Evolutionary conservation across 805 yeast genomes (phyloP).

Genomic region (Candida fluviatilis): DNA sequence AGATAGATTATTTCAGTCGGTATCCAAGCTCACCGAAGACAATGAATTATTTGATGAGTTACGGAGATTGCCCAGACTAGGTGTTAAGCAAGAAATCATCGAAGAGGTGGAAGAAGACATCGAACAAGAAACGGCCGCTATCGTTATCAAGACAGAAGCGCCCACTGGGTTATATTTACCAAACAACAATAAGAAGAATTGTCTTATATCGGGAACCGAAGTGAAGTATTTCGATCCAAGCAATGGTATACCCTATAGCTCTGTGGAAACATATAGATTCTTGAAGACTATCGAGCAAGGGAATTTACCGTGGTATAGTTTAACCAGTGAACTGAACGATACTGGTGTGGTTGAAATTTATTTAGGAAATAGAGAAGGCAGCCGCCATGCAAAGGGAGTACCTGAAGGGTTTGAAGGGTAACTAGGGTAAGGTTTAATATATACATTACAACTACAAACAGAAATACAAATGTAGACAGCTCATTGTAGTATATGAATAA

Average conservation of each 20-base stretch:
- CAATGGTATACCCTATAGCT: conserved; percentile 81
- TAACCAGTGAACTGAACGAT: conserved; percentile 49
- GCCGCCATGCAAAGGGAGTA: conserved; percentile 76
- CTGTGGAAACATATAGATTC: conserved; percentile 74
- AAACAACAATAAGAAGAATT: conserved; percentile 60
- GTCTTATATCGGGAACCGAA: conserved; percentile 73
- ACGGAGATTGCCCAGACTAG: conserved; percentile 56
- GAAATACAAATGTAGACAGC: background rate
- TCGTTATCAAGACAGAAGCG: conserved; percentile 57
- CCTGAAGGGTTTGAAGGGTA: conserved; percentile 70
- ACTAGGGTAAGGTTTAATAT: background rate
- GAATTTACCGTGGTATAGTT: conserved; percentile 47
- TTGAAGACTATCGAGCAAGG: conserved; percentile 49
- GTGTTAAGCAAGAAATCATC: conserved; percentile 44
- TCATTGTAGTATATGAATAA: background rate
- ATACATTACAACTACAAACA: conserved; percentile 1
- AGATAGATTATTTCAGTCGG: conserved; percentile 32
- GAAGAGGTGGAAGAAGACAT: conserved; percentile 39
- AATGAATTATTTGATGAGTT: conserved; percentile 39
- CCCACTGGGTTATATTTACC: conserved; percentile 72
- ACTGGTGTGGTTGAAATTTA: conserved; percentile 45
- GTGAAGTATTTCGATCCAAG: conserved; percentile 86
- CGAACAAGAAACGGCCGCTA: conserved; percentile 40
- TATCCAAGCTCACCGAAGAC: conserved; percentile 30
- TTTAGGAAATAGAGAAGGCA: conserved; percentile 46